phyloP scores from a whole-genome alignment of 371 early-diverging fungal genomes.

The Synchytrium microbalum region DNA sequence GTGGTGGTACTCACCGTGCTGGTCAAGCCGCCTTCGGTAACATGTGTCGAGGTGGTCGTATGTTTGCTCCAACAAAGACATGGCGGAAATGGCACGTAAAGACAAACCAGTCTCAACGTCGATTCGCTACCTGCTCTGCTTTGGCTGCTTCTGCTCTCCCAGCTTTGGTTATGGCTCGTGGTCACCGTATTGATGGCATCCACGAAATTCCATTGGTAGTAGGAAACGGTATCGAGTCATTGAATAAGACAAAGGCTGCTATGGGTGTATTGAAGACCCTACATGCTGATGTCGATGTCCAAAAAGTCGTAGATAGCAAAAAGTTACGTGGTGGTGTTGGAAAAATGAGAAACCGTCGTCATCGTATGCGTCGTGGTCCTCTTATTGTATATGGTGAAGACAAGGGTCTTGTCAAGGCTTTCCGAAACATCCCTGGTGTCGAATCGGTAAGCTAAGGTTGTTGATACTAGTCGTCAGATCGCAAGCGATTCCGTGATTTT shows the following conservation, averaged over 20 bases:
- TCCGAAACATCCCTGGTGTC: constrained; percentile 99
- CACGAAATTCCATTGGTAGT: constrained; percentile 96
- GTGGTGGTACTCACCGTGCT: constrained; percentile 98
- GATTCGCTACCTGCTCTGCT: constrained; percentile 97
- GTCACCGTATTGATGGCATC: constrained; percentile 95
- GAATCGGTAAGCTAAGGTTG: constrained; percentile 58
- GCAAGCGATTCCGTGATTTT: not conserved
- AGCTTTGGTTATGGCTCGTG: constrained; percentile 96
- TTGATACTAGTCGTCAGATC: not conserved
- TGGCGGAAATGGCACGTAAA: constrained; percentile 99
- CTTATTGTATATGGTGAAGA: constrained; percentile 95
- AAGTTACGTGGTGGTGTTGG: constrained; percentile 98
- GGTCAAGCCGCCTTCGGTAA: constrained; percentile 99
- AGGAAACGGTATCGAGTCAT: constrained; percentile 66
- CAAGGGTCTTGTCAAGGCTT: constrained; percentile 93
- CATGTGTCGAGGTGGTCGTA: constrained; percentile 99
- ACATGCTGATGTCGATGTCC: constrained; percentile 93
- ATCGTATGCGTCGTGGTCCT: constrained; percentile 96
- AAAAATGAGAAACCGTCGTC: constrained; percentile 99
- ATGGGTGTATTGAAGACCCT: constrained; percentile 86
- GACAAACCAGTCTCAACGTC: constrained; percentile 96
- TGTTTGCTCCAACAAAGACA: constrained; percentile 99
- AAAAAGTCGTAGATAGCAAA: constrained; percentile 95
- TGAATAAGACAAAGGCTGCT: constrained; percentile 96
- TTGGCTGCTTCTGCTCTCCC: constrained; percentile 97